These are phyloP conservation scores for Volvox africanus DNA, from an alignment of 139 green algal species.

Conservation along the genomic window DNA sequence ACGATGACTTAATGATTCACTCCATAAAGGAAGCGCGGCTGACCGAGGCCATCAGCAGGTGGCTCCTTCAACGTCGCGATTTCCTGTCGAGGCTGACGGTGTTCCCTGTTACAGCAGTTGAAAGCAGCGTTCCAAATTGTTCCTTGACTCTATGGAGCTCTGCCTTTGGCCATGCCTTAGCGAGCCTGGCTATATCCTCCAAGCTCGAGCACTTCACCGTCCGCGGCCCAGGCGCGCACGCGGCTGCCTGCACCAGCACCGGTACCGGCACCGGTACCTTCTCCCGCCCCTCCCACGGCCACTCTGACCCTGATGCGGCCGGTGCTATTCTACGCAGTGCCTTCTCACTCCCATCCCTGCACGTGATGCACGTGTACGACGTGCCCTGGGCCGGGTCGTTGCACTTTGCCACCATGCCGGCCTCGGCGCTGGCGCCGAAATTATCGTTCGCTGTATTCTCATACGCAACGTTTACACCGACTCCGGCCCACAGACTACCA, in stretches of 20 bases:
- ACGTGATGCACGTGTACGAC: not conserved
- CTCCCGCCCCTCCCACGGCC: not conserved
- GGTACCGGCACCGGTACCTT: not conserved
- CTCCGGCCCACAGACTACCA: too few relatives aligned
- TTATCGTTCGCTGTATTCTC: not conserved
- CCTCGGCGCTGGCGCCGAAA: not conserved
- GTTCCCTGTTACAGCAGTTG: not conserved
- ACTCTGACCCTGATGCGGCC: not conserved
- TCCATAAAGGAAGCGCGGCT: not conserved
- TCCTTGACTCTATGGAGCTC: not conserved
- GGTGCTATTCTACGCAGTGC: not conserved
- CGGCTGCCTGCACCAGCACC: not conserved
- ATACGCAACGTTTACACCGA: too few relatives aligned
- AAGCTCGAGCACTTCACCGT: not conserved
- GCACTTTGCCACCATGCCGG: not conserved
- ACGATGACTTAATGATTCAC: not conserved
- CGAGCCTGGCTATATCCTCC: not conserved
- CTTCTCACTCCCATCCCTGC: slow-evolving; percentile 14
- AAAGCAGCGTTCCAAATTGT: not conserved
- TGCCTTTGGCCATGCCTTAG: not conserved
- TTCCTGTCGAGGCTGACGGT: not conserved
- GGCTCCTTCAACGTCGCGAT: not conserved
- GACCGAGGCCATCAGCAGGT: not conserved
- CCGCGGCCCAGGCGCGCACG: not conserved
- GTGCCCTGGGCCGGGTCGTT: slow-evolving; percentile 4